Base-by-base conservation (phyloP, 2,329 filamentous ascomycete genomes). In the Peltaster fructicola region DNA sequence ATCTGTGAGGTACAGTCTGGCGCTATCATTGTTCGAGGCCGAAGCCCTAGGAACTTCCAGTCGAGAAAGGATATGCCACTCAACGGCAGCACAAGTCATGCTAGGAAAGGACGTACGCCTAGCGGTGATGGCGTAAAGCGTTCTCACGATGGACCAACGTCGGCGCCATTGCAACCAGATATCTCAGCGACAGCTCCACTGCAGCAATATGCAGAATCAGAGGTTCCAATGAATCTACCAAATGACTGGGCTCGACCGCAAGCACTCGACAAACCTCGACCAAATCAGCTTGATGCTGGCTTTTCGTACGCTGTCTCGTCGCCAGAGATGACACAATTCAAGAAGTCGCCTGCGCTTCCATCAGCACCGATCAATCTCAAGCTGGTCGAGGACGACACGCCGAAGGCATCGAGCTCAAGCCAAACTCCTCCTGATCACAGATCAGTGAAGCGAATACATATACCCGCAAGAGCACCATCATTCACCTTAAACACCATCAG, bases 31-130 rank as follows among this genome's bases (percentile, higher is more conserved):
- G 85, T 95, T 15, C 75, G 85, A 32, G 85, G 85, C 17, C 69
- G 85, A 40, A 93, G 84, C 50, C 85, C 85, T 4, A 68, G 85
- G 17, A 95, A 95, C 51, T 95, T 95, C 50, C 82, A 91, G 50
- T 77, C 82, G 7, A 67, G 85, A 25, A 93, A 92, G 50, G 85
- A 95, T 49, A 76, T 92, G 32, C 82, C 85, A 3, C 63, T 95
- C 22, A 66, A 81, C 26, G 79, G 78, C 9, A 74, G 74, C 12
- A n/a, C n/a, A n/a, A 73, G 73, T 14, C 78, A 78, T 14, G 65
- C 75, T n/a, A 71, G 81, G 19, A n/a, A n/a, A n/a, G n/a, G 28
- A 20, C 37, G 41, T 19, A 32, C 35, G 6, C 32, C 36, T 6
- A 40, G 40, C 9, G 43, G 42, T 12, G 40, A 44, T 16, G 40